A percentile compares a stretch with the other conserved stretches of the same genome.
Evolutionary conservation across 345 rosid species (phyloP).

Genomic region (Arabidopsis thaliana): DNA sequence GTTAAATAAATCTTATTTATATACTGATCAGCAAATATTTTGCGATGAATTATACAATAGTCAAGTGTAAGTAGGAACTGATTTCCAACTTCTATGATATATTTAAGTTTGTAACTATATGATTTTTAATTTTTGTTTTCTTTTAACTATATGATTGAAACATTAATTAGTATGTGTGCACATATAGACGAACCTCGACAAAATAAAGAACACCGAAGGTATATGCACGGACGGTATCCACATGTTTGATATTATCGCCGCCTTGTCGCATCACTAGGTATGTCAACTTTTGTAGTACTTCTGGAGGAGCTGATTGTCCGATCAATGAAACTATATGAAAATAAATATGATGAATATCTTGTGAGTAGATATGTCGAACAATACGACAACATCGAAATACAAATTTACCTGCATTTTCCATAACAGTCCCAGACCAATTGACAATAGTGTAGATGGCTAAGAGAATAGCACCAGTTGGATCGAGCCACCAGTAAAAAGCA

Average conservation of each 20-base stretch:
- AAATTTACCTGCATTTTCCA: conserved; percentile 81
- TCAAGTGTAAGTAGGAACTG: background rate
- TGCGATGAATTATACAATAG: background rate
- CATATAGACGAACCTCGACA: conserved; percentile 70
- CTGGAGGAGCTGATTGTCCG: conserved; percentile 91
- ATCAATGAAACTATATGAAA: conserved; percentile 70
- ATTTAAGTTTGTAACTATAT: too few species aligned
- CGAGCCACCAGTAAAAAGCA: conserved; percentile 85
- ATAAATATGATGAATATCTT: background rate
- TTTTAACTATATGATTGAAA: background rate
- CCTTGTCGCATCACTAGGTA: conserved; percentile 79
- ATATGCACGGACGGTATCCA: conserved; percentile 94
- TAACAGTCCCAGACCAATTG: conserved; percentile 89
- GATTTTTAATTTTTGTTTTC: too few species aligned
- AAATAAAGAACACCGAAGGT: conserved; percentile 91
- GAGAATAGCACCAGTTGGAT: conserved; percentile 80
- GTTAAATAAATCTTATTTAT: background rate
- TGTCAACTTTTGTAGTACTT: conserved; percentile 78
- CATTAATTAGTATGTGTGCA: background rate
- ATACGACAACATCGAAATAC: background rate
- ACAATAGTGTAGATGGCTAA: conserved; percentile 87
- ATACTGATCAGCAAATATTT: background rate
- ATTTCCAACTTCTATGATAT: background rate
- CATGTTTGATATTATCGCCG: conserved; percentile 57
- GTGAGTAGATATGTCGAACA: background rate